Base-by-base conservation (phyloP, 208 protist genomes). In the Crithidia expoeki region DNA sequence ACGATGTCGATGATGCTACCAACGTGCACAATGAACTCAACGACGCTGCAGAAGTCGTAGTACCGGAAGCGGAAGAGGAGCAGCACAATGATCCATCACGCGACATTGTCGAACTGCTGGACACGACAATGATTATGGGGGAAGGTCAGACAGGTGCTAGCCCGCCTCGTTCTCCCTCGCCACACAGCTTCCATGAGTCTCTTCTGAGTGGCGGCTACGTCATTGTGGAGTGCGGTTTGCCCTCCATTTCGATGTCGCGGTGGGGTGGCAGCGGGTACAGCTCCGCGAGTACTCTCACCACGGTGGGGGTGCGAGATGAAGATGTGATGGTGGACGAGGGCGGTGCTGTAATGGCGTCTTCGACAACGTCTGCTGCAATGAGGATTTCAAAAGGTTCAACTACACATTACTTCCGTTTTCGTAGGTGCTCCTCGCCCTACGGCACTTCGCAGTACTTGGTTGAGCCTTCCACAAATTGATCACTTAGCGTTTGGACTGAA, bases 161-260 rank as follows among this genome's bases (percentile, higher is more conserved):
- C 9, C 4, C 36, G 12, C 19, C 34, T 23, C 55, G 19, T 1
- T 30, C 19, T 17, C 19, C 52, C 4, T 10, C 16, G 25, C 28
- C 4, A n/a, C 1, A 34, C 3, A 28, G 27, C 57, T 47, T 62
- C 21, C 57, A 49, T 2, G 25, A n/a, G 25, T 62, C 57, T 2
- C 38, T 49, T 0, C 12, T 27, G 6, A 23, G 25, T 14, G 38
- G 57, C 38, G 57, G 57, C 38, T 62, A 50, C 57, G 57, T 62
- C 11, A 62, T 62, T 62, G 57, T 62, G 38, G 57, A 62, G 57
- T 62, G 38, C n/a, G 38, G 33, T 0, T 34, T 62, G 33, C 38
- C 57, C 10, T 14, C 38, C n/a, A n/a, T n/a, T n/a, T n/a, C n/a
- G n/a, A n/a, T n/a, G n/a, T n/a, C n/a, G n/a, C n/a, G n/a, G n/a